A percentile compares a stretch with the other conserved stretches of the same genome.
Conservation (phyloP, 768 basidiomycete species). For the Hericium alpestre region DNA sequence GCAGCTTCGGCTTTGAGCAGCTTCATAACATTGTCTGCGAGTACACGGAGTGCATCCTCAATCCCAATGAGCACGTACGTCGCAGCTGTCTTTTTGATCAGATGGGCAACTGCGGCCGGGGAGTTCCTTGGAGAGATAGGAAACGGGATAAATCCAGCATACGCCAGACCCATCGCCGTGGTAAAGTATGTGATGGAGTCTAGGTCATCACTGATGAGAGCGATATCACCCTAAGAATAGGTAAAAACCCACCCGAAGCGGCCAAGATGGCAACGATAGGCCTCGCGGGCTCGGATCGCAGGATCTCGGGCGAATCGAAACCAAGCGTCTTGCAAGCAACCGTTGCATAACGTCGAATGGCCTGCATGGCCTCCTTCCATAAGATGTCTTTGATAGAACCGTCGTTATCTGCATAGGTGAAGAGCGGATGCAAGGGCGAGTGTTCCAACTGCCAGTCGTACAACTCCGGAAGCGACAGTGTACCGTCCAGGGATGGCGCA, state of each 20-base stretch:
- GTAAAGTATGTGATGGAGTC: conserved; percentile 16
- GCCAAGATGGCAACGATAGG: conserved; percentile 7
- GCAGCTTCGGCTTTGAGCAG: background rate
- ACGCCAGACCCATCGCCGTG: conserved; percentile 16
- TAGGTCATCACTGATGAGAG: background rate
- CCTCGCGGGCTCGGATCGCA: conserved; percentile 1
- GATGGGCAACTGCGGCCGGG: conserved; percentile 1
- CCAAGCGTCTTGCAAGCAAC: conserved; percentile 1
- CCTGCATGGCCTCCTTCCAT: background rate
- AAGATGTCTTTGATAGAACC: background rate
- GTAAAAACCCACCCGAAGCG: conserved; percentile 9
- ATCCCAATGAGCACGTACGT: background rate
- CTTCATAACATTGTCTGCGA: background rate
- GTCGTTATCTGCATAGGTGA: conserved; percentile 16
- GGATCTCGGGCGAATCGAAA: conserved; percentile 1
- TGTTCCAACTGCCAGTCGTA: conserved; percentile 21
- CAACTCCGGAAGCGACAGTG: conserved; percentile 23
- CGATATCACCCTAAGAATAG: background rate
- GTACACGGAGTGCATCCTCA: background rate
- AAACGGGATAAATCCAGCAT: background rate
- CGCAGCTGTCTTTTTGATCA: background rate
- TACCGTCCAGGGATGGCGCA: conserved; percentile 24
- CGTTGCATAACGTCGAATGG: conserved; percentile 3
- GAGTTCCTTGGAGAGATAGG: conserved; percentile 2
- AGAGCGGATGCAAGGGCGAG: conserved; percentile 21